Conservation (phyloP, 2,329 filamentous ascomycete species). For the Microsporum ferrugineum region DNA sequence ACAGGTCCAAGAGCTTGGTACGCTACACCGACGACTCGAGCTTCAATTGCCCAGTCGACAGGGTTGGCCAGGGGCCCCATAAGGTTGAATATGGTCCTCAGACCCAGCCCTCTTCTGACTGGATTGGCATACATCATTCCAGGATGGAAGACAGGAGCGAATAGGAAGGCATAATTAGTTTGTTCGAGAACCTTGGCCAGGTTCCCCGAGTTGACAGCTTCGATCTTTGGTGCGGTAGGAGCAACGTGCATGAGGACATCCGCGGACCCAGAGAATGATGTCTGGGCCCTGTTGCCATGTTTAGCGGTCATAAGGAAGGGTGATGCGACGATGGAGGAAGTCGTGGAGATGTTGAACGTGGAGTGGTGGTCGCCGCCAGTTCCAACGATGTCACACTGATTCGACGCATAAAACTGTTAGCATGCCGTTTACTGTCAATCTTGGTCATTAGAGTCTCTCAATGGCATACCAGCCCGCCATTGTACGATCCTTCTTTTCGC, state of each 20-base stretch:
- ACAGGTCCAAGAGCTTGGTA: constrained; percentile 75
- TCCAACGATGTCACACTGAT: constrained; percentile 80
- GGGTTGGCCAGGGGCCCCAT: constrained; percentile 88
- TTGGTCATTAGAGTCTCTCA: not conserved
- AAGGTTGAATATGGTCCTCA: constrained; percentile 95
- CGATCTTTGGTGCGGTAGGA: constrained; percentile 61
- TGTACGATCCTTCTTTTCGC: constrained; percentile 60
- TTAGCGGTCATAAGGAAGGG: constrained; percentile 78
- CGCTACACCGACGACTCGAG: constrained; percentile 85
- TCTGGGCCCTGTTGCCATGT: constrained; percentile 91
- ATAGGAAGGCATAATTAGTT: constrained; percentile 90
- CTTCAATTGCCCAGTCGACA: constrained; percentile 72
- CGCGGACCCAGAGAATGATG: constrained; percentile 88
- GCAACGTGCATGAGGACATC: constrained; percentile 71
- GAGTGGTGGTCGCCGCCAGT: constrained; percentile 94
- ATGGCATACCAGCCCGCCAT: constrained; percentile 64
- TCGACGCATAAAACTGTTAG: constrained; percentile 2
- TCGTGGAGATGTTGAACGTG: constrained; percentile 97
- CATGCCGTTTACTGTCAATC: not conserved
- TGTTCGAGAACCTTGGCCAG: constrained; percentile 61
- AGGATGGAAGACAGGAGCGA: constrained; percentile 90
- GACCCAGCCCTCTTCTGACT: constrained; percentile 76
- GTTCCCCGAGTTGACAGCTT: constrained; percentile 59
- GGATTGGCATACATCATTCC: constrained; percentile 83
- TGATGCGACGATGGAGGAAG: constrained; percentile 82